A percentile compares a stretch with the other conserved stretches of the same genome.
phyloP scores from a whole-genome alignment of 1,284 basidiomycete species.

The Leccinum fallax region DNA sequence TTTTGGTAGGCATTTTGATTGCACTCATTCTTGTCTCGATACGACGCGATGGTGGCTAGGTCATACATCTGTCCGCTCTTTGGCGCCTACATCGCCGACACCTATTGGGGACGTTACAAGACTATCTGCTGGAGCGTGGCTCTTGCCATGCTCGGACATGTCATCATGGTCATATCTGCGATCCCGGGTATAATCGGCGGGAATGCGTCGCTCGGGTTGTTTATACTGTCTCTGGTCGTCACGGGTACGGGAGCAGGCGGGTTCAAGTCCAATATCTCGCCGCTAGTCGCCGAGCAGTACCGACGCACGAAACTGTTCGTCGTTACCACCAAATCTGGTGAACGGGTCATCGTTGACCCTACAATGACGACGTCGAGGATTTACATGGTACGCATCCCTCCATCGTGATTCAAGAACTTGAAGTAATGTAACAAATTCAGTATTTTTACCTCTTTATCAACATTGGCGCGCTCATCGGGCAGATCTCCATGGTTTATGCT shows the following conservation, averaged over 20 bases:
- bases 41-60: slow-evolving; percentile 34
- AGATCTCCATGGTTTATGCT: slow-evolving; percentile 71
- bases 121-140: slow-evolving; percentile 62
- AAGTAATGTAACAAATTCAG: slow-evolving; percentile 33
- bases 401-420: background rate
- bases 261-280: slow-evolving; percentile 83
- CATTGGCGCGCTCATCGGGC: slow-evolving; percentile 71
- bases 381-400: slow-evolving; percentile 59
- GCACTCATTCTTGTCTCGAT: slow-evolving; percentile 26
- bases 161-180: slow-evolving; percentile 73
- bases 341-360: slow-evolving; percentile 84
- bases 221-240: slow-evolving; percentile 66
- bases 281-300: slow-evolving; percentile 81
- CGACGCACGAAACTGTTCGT: slow-evolving; percentile 58
- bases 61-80: slow-evolving; percentile 60
- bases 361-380: slow-evolving; percentile 67
- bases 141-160: slow-evolving; percentile 66
- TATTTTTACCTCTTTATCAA: slow-evolving; percentile 84
- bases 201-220: slow-evolving; percentile 60
- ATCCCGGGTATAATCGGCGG: slow-evolving; percentile 70
- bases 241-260: slow-evolving; percentile 73
- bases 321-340: slow-evolving; percentile 56
- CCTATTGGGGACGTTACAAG: slow-evolving; percentile 75
- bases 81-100: slow-evolving; percentile 78
- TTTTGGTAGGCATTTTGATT: slow-evolving; percentile 49